Evolutionary conservation across 192 early-diverging fungal genomes (phyloP).

Genomic region (Backusella luteola): DNA sequence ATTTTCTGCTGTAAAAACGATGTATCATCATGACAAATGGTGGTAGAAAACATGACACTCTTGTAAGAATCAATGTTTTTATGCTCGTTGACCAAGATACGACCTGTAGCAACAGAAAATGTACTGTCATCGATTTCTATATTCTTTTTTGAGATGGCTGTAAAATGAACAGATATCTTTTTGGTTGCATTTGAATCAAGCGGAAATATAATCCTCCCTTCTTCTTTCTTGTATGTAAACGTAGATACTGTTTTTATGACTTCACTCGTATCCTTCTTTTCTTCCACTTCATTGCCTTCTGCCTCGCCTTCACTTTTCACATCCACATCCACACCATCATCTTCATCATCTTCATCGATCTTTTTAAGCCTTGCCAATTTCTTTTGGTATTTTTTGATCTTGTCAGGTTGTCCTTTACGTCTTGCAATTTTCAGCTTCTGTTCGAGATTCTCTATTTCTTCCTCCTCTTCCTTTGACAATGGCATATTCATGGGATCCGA

Average conservation of each 20-base stretch:
- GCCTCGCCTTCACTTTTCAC: not conserved
- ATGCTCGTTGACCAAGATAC: constrained; percentile 72
- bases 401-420: constrained; percentile 83
- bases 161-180: constrained; percentile 62
- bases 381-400: constrained; percentile 79
- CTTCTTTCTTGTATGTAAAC: constrained; percentile 44
- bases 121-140: not conserved
- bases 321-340: not conserved
- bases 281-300: not conserved
- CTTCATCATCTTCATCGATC: not conserved
- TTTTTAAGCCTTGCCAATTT: constrained; percentile 60
- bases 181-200: constrained; percentile 65
- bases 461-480: constrained; percentile 73
- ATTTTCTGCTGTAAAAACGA: constrained; percentile 8
- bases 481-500: constrained; percentile 31
- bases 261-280: not conserved
- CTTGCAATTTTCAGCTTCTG: constrained; percentile 96
- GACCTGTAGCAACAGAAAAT: constrained; percentile 40
- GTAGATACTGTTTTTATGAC: not conserved
- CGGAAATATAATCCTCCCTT: constrained; percentile 59
- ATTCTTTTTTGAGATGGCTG: constrained; percentile 34
- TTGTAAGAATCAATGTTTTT: constrained; percentile 79
- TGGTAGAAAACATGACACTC: constrained; percentile 56
- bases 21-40: constrained; percentile 45
- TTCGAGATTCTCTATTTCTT: constrained; percentile 93